Percentiles rank a stretch among this genome's conserved stretches.
phyloP scores from a whole-genome alignment of 2,329 filamentous ascomycete species.

The Chaetomium globosum region DNA sequence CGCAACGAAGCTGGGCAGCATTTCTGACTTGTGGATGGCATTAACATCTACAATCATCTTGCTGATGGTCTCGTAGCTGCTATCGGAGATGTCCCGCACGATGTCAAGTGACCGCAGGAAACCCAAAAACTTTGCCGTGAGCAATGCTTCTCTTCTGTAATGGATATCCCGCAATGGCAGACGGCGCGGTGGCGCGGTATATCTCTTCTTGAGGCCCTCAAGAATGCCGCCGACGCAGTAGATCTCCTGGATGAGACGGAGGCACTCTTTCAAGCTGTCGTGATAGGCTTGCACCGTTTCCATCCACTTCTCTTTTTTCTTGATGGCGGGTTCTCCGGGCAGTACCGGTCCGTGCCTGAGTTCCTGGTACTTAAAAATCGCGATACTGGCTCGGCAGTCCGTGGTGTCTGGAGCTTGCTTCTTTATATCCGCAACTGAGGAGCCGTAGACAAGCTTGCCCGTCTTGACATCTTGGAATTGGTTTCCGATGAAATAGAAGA shows the following conservation, averaged over 20 bases:
- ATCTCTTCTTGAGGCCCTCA: constrained; percentile 11
- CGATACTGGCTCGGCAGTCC: constrained; percentile 34
- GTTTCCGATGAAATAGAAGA: constrained; percentile 23
- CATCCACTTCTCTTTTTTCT: constrained; percentile 33
- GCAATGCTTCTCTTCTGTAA: constrained; percentile 26
- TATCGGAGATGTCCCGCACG: constrained; percentile 29
- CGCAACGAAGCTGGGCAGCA: constrained; percentile 40
- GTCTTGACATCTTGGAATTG: constrained; percentile 33
- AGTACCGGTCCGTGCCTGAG: constrained; percentile 18
- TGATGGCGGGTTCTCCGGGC: constrained; percentile 19
- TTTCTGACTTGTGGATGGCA: constrained; percentile 41
- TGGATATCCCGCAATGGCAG: constrained; percentile 17
- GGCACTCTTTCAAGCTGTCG: not conserved
- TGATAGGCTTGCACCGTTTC: constrained; percentile 24
- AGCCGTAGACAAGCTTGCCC: constrained; percentile 30
- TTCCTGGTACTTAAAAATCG: constrained; percentile 37
- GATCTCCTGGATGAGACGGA: constrained; percentile 21
- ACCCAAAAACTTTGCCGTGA: constrained; percentile 35
- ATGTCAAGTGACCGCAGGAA: constrained; percentile 34
- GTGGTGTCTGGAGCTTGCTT: constrained; percentile 15
- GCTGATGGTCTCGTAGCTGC: constrained; percentile 33
- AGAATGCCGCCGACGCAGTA: constrained; percentile 22
- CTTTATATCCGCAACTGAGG: constrained; percentile 21
- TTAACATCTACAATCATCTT: constrained; percentile 42
- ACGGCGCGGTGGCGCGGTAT: constrained; percentile 16